A percentile compares a stretch with the other conserved stretches of the same genome.
phyloP scores from a whole-genome alignment of 306 rosid genomes.

The Quercus bicolor region DNA sequence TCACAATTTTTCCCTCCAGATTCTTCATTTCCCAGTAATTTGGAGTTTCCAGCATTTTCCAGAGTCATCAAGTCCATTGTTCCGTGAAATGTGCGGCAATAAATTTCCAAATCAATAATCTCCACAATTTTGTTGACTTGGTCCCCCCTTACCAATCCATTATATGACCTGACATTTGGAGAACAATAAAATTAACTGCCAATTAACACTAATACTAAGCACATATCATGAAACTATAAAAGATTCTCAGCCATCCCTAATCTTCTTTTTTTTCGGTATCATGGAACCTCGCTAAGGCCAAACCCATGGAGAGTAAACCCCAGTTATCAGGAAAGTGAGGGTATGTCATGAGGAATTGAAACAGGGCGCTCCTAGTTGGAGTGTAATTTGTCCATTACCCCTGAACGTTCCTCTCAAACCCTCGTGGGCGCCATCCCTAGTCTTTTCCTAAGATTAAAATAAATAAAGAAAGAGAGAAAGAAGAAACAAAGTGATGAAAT shows the following conservation, averaged over 20 bases:
- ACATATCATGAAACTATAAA: not conserved
- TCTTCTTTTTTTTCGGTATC: not conserved
- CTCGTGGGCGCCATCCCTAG: not conserved
- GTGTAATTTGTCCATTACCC: too few relatives aligned
- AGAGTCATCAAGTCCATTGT: constrained; percentile 37
- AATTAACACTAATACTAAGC: constrained; percentile 2
- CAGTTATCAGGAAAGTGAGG: too few relatives aligned
- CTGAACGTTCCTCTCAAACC: too few relatives aligned
- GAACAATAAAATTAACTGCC: constrained; percentile 18
- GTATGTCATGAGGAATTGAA: too few relatives aligned
- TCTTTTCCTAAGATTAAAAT: not conserved
- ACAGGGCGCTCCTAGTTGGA: too few relatives aligned
- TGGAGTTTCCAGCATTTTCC: constrained; percentile 32
- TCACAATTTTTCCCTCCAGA: constrained; percentile 33
- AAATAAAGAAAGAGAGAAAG: not conserved
- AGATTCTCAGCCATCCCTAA: not conserved
- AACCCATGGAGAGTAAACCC: too few relatives aligned
- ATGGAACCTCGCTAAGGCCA: too few relatives aligned
- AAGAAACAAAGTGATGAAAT: not conserved
- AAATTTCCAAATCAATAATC: constrained; percentile 71
- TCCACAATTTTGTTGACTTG: constrained; percentile 71
- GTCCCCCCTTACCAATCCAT: constrained; percentile 53
- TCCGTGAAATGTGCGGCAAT: constrained; percentile 54
- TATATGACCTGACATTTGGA: constrained; percentile 48
- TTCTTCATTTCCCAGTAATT: constrained; percentile 22